Evolutionary conservation across 108 stramenopile species (phyloP), one percentile per base, ranked within the genome.

Genomic region (Fragilariopsis cylindrus): DNA sequence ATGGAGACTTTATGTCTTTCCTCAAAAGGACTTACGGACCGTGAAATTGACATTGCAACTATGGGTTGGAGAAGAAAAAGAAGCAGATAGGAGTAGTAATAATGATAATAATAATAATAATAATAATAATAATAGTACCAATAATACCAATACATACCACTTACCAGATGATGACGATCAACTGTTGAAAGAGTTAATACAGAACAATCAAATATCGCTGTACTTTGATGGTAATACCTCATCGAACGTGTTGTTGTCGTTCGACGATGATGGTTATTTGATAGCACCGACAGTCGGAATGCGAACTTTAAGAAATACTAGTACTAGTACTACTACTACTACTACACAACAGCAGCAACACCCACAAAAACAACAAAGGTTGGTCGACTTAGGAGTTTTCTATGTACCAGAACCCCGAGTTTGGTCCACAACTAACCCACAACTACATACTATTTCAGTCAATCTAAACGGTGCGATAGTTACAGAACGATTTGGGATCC

Each of bases 401-500:
- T 48, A 16, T 12, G 81, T 81, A 2, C 81, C 81, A 5, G 48
- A 63, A 13, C 81, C 81, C 8, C 72, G 81, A 4, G 21, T 73
- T 5, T 81, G 81, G 81, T 77, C 76, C 18, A 77, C 73, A 3
- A 46, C 64, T 5, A 57, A 77, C 70, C 76, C 81, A 2, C 73
- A 71, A 8, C 74, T 78, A 5, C 76, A 78, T 64, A 78, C 68
- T 9, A 46, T 82, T 5, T 70, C 77, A 4, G 57, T 74, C 42
- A 46, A 65, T 3, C 30, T 78, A 48, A 70, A 78, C 52, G 76
- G 73, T 5, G 81, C 68, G 2, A 60, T 64, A 12, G 65, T 84
- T 21, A 67, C 60, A 8, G 83, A 79, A 53, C 78, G 83, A 56
- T 80, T 79, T 46, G 83, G 83, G 5, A 44, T 80, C 12, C 83